Percentiles rank a stretch among this genome's conserved stretches.
Conservation (phyloP, 805 yeast genomes). For the Candida sakaeoensis region DNA sequence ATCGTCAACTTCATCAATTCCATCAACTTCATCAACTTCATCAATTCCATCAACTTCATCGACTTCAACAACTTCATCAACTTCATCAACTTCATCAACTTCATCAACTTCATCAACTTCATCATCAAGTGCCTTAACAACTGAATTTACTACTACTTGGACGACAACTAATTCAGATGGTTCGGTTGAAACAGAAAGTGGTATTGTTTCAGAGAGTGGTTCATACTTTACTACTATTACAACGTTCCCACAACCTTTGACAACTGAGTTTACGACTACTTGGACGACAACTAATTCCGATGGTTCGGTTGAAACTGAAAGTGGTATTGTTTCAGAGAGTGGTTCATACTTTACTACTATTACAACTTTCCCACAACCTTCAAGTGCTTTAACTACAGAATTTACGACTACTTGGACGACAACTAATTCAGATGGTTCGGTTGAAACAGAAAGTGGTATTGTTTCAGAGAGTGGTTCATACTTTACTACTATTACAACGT, state of each 20-base stretch:
- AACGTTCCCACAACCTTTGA: slow-evolving; percentile 10
- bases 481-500: slow-evolving; percentile 5
- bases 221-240: slow-evolving; percentile 15
- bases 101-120: too few relatives aligned
- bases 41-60: slow-evolving; percentile 4
- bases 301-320: slow-evolving; percentile 13
- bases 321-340: slow-evolving; percentile 16
- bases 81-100: neutral
- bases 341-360: slow-evolving; percentile 17
- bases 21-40: slow-evolving; percentile 3
- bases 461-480: slow-evolving; percentile 8
- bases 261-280: slow-evolving; percentile 11
- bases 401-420: slow-evolving; percentile 17
- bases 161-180: slow-evolving; percentile 13
- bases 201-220: slow-evolving; percentile 15
- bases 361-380: slow-evolving; percentile 10
- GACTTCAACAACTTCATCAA: slow-evolving; percentile 9
- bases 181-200: slow-evolving; percentile 12
- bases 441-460: slow-evolving; percentile 15
- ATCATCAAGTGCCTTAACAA: neutral
- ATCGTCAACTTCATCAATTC: slow-evolving; percentile 4
- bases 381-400: slow-evolving; percentile 9
- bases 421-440: slow-evolving; percentile 12
- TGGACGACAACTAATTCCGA: slow-evolving; percentile 12
- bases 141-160: slow-evolving; percentile 8